Conservation (phyloP, 345 rosid genomes). For the Eucalyptus erythrocorys region DNA sequence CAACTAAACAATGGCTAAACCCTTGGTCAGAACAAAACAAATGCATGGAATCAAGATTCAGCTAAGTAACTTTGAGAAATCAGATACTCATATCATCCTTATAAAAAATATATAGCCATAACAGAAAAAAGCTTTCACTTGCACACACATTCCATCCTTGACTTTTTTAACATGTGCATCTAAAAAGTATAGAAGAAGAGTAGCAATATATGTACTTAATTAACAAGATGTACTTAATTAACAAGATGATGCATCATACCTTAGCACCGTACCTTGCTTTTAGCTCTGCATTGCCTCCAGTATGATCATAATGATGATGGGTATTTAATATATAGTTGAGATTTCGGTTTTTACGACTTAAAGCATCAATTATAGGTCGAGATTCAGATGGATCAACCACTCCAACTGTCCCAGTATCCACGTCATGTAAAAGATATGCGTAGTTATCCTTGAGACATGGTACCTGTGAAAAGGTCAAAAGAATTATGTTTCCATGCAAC, state of each 20-base stretch:
- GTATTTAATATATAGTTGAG: constrained; percentile 91
- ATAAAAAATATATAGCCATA: background rate
- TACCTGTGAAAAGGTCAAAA: constrained; percentile 32
- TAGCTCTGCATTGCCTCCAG: constrained; percentile 85
- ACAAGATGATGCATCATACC: constrained; percentile 38
- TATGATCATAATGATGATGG: constrained; percentile 88
- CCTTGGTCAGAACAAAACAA: background rate
- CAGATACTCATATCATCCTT: background rate
- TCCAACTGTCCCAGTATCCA: constrained; percentile 95
- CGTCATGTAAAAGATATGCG: constrained; percentile 90
- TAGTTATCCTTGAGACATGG: constrained; percentile 85
- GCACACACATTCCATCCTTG: background rate
- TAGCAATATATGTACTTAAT: background rate
- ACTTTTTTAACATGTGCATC: background rate
- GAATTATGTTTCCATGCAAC: background rate
- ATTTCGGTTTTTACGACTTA: constrained; percentile 69
- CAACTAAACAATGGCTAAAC: background rate
- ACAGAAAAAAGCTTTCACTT: background rate
- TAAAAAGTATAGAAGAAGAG: background rate
- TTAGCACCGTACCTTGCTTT: constrained; percentile 97
- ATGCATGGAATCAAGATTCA: background rate
- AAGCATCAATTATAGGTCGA: constrained; percentile 71
- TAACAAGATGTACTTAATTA: background rate
- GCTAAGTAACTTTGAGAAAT: background rate
- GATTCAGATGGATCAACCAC: constrained; percentile 99